These are phyloP conservation scores for Mayamaea pseudoterrestris DNA, from an alignment of 108 stramenopile species.

Conservation along the genomic window DNA sequence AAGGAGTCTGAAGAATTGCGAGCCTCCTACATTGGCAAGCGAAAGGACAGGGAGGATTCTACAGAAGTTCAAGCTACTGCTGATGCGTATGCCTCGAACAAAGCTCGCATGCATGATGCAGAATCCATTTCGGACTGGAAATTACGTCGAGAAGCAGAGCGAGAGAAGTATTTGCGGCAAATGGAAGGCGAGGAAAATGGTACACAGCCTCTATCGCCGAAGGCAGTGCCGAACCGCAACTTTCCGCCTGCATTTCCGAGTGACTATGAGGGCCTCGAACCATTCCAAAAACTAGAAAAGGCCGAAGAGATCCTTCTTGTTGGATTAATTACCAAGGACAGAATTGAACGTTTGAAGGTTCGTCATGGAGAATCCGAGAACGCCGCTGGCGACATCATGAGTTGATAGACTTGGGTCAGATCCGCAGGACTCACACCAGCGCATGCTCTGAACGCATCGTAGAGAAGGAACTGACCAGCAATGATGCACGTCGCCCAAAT, in stretches of 20 bases:
- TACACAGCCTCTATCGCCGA: too few relatives aligned
- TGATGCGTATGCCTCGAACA: conserved; percentile 6
- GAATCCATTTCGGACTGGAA: conserved; percentile 48
- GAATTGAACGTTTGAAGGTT: too few relatives aligned
- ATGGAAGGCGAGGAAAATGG: conserved; percentile 22
- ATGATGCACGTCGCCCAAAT: conserved; percentile 86
- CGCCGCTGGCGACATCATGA: too few relatives aligned
- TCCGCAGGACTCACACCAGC: conserved; percentile 75
- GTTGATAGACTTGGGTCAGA: conserved; percentile 60
- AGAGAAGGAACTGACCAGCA: conserved; percentile 88
- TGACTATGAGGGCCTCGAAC: too few relatives aligned
- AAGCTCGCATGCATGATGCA: conserved; percentile 6
- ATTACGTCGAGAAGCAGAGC: conserved; percentile 63
- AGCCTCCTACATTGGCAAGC: conserved; percentile 57
- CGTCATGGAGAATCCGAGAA: too few relatives aligned
- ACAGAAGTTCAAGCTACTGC: background rate
- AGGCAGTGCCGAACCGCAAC: too few relatives aligned
- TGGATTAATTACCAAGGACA: too few relatives aligned
- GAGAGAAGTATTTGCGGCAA: conserved; percentile 46
- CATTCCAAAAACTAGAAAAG: background rate
- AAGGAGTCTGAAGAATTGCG: conserved; percentile 51
- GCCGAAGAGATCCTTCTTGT: too few relatives aligned
- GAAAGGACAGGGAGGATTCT: conserved; percentile 44
- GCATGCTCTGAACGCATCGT: conserved; percentile 76
- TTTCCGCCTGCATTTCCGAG: too few relatives aligned